Base-by-base conservation (phyloP, 1,284 basidiomycete species). In the Leccinum proximum region DNA sequence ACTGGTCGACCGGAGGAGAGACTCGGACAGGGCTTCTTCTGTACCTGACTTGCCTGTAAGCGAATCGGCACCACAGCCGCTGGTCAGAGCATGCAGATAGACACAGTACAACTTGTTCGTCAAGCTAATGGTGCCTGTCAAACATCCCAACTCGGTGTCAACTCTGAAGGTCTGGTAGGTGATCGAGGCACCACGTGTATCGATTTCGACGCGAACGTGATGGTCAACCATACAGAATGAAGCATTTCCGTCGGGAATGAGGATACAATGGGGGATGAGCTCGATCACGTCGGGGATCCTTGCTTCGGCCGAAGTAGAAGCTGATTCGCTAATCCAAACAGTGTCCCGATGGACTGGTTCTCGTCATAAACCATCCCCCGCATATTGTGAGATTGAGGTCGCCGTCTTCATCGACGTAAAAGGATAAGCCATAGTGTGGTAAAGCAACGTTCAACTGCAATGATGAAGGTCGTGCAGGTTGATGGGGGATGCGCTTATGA, bases 11-110 rank as follows among this genome's bases (percentile, higher is more conserved):
- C 65, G 66, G 4, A 84, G 69, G 18, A 78, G 70, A 42, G 71
- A 67, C 22, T 26, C 2, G 22, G 22, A 4, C 16, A 84, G 66
- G 1, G 82, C 83, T 61, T 83, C 78, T 61, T 83, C 79, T 1
- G 77, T 80, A 4, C 84, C 84, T 1, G 79, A 80, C 37, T 73
- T 77, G 11, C 76, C 70, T 0, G 79, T 81, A 8, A 86, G 71
- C 1, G 80, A 80, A 69, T 85, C 84, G 5, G 76, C 73, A 6
- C 81, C 73, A 37, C 75, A 76, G 4, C 67, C 69, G 40, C 78
- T 78, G 0, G 80, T 83, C 4, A 81, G 58, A 2, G 81, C 80
- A 59, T 85, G 84, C 14, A 85, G 73, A 59, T 81, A 80, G 0
- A 78, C 73, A 58, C 74, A 76, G 66, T 77, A 82, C 4, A 82